Conservation (phyloP, 306 rosid genomes). For the Quercus suber region DNA sequence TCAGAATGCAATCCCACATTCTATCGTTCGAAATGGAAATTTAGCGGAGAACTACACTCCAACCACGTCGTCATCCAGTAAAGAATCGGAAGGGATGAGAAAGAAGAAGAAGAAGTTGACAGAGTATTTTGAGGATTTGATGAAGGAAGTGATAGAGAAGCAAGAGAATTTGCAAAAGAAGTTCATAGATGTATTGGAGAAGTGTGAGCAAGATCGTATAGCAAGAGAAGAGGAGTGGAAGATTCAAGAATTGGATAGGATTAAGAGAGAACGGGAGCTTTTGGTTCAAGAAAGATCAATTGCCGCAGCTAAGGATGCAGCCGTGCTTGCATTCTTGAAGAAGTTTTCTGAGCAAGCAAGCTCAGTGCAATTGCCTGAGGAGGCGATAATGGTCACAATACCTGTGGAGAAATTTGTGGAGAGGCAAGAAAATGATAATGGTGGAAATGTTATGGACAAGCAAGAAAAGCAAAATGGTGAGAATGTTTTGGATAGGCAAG, state of each 20-base stretch:
- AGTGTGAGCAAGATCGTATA: constrained; percentile 60
- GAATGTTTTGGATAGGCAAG: constrained; percentile 19
- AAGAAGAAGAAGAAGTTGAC: constrained; percentile 52
- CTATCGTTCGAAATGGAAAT: constrained; percentile 31
- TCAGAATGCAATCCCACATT: constrained; percentile 51
- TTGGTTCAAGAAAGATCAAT: constrained; percentile 70
- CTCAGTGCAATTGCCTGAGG: constrained; percentile 28
- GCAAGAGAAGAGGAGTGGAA: constrained; percentile 78
- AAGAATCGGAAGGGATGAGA: constrained; percentile 34
- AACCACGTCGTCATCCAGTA: constrained; percentile 36
- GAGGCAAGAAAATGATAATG: constrained; percentile 33
- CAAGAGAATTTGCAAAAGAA: constrained; percentile 68
- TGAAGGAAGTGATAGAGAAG: constrained; percentile 65
- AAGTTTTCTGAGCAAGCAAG: constrained; percentile 45
- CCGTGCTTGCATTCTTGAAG: constrained; percentile 56
- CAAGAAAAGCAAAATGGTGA: constrained; percentile 32
- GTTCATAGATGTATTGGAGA: constrained; percentile 62
- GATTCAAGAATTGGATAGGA: constrained; percentile 56
- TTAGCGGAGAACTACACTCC: constrained; percentile 33
- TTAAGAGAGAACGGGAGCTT: constrained; percentile 53
- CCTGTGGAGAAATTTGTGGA: constrained; percentile 13
- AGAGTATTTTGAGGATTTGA: constrained; percentile 49
- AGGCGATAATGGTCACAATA: constrained; percentile 8
- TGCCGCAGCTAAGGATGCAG: constrained; percentile 77
- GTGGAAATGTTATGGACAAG: constrained; percentile 21